A percentile compares a stretch with the other conserved stretches of the same genome.
phyloP scores from a whole-genome alignment of 192 early-diverging fungal genomes.

The Polychytrium aggregatum region DNA sequence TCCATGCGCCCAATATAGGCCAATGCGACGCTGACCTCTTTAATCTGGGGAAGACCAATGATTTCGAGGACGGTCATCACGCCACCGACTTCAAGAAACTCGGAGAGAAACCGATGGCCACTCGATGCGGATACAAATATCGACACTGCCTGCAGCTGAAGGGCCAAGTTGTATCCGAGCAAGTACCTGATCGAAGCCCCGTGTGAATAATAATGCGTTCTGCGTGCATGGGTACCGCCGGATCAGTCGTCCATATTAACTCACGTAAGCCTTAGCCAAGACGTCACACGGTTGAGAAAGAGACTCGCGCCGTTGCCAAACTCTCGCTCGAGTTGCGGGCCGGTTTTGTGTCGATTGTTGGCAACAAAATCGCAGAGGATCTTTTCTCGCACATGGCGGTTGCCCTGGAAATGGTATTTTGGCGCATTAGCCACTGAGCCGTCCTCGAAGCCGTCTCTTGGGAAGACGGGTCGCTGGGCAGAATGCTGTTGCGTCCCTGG shows the following conservation, averaged over 20 bases:
- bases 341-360: slow-evolving; percentile 40
- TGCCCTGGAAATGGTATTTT: slow-evolving; percentile 23
- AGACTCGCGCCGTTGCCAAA: slow-evolving; percentile 46
- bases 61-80: slow-evolving; percentile 50
- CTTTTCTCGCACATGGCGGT: slow-evolving; percentile 29
- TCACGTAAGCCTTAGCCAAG: slow-evolving; percentile 45
- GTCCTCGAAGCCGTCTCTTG: background rate
- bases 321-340: slow-evolving; percentile 48
- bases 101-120: slow-evolving; percentile 45
- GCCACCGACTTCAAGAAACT: slow-evolving; percentile 56
- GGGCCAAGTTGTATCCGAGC: slow-evolving; percentile 31
- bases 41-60: slow-evolving; percentile 39
- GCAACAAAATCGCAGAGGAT: slow-evolving; percentile 45
- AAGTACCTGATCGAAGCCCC: slow-evolving; percentile 34
- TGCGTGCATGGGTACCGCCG: too few species aligned
- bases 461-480: background rate
- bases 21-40: slow-evolving; percentile 24
- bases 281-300: slow-evolving; percentile 46
- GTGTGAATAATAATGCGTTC: too few species aligned
- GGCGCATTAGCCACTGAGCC: background rate
- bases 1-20: background rate
- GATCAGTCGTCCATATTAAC: too few species aligned
- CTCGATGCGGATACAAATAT: slow-evolving; percentile 46
- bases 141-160: slow-evolving; percentile 41
- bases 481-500: background rate